Conservation (phyloP, 2,329 filamentous ascomycete species). For the Penicillium sp. region DNA sequence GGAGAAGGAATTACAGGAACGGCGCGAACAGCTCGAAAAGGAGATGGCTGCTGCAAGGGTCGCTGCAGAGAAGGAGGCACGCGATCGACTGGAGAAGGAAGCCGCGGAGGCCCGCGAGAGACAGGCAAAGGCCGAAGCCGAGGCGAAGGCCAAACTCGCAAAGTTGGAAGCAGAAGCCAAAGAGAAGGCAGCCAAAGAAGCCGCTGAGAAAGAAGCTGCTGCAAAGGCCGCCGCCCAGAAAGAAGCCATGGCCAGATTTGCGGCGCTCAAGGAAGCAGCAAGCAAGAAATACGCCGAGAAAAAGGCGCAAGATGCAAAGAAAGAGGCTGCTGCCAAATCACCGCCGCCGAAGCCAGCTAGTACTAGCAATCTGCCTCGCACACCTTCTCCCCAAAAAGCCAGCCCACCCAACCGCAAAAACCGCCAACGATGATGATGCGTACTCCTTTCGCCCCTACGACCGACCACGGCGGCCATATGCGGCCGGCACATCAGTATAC, state of each 20-base stretch:
- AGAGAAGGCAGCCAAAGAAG: constrained; percentile 37
- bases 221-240: constrained; percentile 39
- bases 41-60: constrained; percentile 37
- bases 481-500: constrained; percentile 68
- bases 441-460: constrained; percentile 80
- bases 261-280: constrained; percentile 42
- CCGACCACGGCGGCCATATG: constrained; percentile 61
- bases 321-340: constrained; percentile 27
- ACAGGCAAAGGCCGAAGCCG: constrained; percentile 20
- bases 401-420: constrained; percentile 36
- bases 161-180: constrained; percentile 36
- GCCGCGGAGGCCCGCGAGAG: constrained; percentile 26
- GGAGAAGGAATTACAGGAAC: constrained; percentile 42
- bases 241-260: constrained; percentile 41
- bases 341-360: constrained; percentile 38
- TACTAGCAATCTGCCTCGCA: constrained; percentile 35
- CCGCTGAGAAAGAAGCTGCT: constrained; percentile 68
- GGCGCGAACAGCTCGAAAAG: constrained; percentile 42
- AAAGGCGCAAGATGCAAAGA: constrained; percentile 37
- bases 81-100: constrained; percentile 34
- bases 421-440: constrained; percentile 57
- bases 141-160: constrained; percentile 33
- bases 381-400: constrained; percentile 45
- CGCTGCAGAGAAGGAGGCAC: constrained; percentile 38
- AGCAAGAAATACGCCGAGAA: constrained; percentile 41